Base-by-base conservation (phyloP, 108 stramenopile species). In the Nitzschia sp. region DNA sequence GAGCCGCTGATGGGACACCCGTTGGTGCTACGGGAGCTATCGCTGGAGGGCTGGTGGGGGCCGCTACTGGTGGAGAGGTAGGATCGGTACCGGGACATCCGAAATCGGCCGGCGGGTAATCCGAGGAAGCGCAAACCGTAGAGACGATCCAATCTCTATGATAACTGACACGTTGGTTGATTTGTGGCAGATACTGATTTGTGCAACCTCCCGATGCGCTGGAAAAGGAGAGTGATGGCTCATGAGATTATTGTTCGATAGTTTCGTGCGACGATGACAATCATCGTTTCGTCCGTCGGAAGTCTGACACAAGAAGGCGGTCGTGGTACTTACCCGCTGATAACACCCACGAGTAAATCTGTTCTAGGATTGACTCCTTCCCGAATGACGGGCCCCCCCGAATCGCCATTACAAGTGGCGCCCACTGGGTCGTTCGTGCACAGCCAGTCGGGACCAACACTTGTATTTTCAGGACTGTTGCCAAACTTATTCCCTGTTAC, bases 71-170 rank as follows among this genome's bases (percentile, higher is more conserved):
- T 21, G 54, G 45, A 29, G 63, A 28, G 1, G 63, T 47, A 32
- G 64, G 57, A 58, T n/a, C n/a, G n/a, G n/a, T n/a, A n/a, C n/a
- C n/a, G 71, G 63, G 15, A 22, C 45, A n/a, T 38, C 36, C 28
- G 63, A 64, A 9, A 64, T 34, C 22, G 33, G 21, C 54, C 71
- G 64, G 30, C 71, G 62, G 15, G 22, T 35, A 11, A 64, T 53
- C 17, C 50, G 0, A n/a, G n/a, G n/a, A n/a, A n/a, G n/a, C n/a
- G n/a, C n/a, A n/a, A n/a, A n/a, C n/a, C n/a, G n/a, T n/a, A n/a
- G n/a, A n/a, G n/a, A n/a, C n/a, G 21, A 72, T 72, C 71, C 71
- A 72, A 22, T 72, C 53, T 13, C 41, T 57, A 29, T 64, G 53
- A 29, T 54, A 56, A 22, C 44, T 47, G 11, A 72, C 34, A 3